A percentile compares a stretch with the other conserved stretches of the same genome.
These are phyloP conservation scores for Obba rivulosa DNA, from an alignment of 768 basidiomycete species.

Conservation along the genomic window DNA sequence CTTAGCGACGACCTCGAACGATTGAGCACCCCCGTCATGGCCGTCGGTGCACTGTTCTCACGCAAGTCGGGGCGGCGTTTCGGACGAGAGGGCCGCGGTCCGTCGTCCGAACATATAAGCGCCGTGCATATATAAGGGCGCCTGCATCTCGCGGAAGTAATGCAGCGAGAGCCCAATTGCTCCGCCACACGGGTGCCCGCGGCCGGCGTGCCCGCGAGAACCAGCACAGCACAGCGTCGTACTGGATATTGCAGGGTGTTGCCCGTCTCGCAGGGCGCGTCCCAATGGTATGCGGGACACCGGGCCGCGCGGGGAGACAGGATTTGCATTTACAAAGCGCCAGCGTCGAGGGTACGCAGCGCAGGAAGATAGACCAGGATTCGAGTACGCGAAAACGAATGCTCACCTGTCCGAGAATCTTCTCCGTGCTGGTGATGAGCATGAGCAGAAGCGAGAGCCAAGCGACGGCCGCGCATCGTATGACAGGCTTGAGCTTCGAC, in stretches of 20 bases:
- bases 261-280: too few relatives aligned
- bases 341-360: neutral
- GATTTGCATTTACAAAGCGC: neutral
- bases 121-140: neutral
- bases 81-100: neutral
- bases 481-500: slow-evolving; percentile 55
- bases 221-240: too few relatives aligned
- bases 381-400: slow-evolving; percentile 6
- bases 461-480: slow-evolving; percentile 56
- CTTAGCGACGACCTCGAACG: too few relatives aligned
- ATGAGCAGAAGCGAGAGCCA: slow-evolving; percentile 60
- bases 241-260: too few relatives aligned
- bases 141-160: neutral
- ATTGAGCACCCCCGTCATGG: too few relatives aligned
- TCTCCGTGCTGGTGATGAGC: slow-evolving; percentile 44
- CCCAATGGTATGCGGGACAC: too few relatives aligned
- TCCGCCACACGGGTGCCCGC: too few relatives aligned
- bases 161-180: too few relatives aligned
- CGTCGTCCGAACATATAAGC: neutral
- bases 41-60: too few relatives aligned
- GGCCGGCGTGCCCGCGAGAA: too few relatives aligned
- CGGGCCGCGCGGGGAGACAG: too few relatives aligned
- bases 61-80: too few relatives aligned
- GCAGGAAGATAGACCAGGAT: neutral
- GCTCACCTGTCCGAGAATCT: slow-evolving; percentile 52